Evolutionary conservation across 2,329 filamentous ascomycete genomes (phyloP).

Genomic region (Thelonectria rubi): DNA sequence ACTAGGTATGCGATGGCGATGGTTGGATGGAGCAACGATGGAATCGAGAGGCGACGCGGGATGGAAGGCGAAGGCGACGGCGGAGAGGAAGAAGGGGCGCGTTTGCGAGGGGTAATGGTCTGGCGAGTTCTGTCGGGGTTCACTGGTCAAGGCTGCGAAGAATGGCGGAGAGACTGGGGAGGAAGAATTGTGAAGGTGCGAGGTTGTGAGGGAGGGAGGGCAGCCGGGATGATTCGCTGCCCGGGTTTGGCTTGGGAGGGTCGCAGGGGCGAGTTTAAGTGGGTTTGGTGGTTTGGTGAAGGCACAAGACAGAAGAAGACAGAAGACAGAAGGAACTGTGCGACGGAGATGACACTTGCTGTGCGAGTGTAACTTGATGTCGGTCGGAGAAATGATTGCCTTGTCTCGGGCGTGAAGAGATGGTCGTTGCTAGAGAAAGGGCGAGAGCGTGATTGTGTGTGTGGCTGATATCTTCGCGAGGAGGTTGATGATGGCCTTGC

Average conservation of each 20-base stretch:
- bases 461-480: background rate
- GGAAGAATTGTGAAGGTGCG: slow-evolving; percentile 11
- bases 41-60: background rate
- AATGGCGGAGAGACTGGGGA: slow-evolving; percentile 17
- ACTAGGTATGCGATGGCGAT: slow-evolving; percentile 24
- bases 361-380: slow-evolving; percentile 12
- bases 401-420: background rate
- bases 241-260: slow-evolving; percentile 19
- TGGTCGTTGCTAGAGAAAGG: background rate
- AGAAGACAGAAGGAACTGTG: background rate
- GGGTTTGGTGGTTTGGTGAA: slow-evolving; percentile 5
- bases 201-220: slow-evolving; percentile 22
- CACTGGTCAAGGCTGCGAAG: slow-evolving; percentile 24
- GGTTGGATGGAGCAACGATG: slow-evolving; percentile 8
- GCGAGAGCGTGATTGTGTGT: slow-evolving; percentile 2
- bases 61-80: slow-evolving; percentile 3
- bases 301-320: background rate
- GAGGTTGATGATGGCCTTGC: slow-evolving; percentile 13
- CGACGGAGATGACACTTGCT: background rate
- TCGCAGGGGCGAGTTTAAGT: slow-evolving; percentile 20
- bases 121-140: slow-evolving; percentile 16
- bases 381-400: background rate
- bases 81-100: slow-evolving; percentile 2
- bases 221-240: slow-evolving; percentile 26
- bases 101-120: slow-evolving; percentile 13